Percentiles rank a stretch among this genome's conserved stretches.
These are phyloP conservation scores for Ogataea ramenticola DNA, from an alignment of 805 yeast species.

Conservation along the genomic window DNA sequence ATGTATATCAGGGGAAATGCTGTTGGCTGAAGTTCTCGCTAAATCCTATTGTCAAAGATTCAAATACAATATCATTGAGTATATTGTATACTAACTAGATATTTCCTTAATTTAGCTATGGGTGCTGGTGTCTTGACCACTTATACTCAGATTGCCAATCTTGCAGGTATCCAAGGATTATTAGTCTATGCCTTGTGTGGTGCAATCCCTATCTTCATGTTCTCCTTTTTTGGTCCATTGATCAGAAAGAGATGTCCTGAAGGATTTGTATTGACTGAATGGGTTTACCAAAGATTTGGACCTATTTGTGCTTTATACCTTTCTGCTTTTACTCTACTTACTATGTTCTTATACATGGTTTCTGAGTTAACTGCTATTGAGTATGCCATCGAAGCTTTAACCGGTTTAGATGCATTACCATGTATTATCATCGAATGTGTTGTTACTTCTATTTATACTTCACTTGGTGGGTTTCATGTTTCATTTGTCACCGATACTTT, in stretches of 20 bases:
- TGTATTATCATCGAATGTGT: conserved; percentile 79
- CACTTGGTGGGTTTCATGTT: conserved; percentile 83
- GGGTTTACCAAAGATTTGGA: conserved; percentile 87
- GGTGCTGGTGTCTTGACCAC: conserved; percentile 87
- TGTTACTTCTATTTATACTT: conserved; percentile 81
- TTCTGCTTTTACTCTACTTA: conserved; percentile 74
- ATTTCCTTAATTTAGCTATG: conserved; percentile 42
- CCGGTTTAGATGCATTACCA: conserved; percentile 73
- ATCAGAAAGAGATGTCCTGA: conserved; percentile 76
- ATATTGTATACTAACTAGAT: conserved; percentile 1
- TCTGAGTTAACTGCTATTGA: conserved; percentile 80
- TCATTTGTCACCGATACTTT: conserved; percentile 82
- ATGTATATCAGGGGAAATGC: neutral
- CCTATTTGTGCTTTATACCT: conserved; percentile 62
- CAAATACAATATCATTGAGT: neutral
- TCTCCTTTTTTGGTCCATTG: conserved; percentile 76
- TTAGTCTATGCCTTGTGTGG: conserved; percentile 75
- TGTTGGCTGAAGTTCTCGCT: neutral
- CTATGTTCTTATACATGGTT: conserved; percentile 80
- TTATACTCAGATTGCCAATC: conserved; percentile 79
- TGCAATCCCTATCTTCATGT: conserved; percentile 77
- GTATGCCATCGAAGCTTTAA: conserved; percentile 66
- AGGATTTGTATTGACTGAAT: conserved; percentile 87
- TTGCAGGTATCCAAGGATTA: conserved; percentile 82
- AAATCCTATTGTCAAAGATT: no score